Evolutionary conservation across 192 early-diverging fungal genomes (phyloP).

Genomic region (Coemansia sp.): DNA sequence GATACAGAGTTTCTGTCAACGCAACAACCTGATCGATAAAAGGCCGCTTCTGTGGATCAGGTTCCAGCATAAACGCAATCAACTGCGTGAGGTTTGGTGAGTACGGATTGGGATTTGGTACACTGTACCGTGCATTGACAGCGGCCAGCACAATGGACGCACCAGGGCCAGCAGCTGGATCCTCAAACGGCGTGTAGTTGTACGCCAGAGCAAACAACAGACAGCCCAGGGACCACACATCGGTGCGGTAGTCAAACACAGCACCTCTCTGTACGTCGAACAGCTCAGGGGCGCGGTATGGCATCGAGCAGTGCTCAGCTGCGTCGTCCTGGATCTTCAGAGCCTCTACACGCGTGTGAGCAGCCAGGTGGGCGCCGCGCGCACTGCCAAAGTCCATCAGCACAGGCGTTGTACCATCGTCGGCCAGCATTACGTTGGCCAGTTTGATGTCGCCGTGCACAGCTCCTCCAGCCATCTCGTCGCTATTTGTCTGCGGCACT

Average conservation of each 20-base stretch:
- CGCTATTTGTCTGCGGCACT: constrained; percentile 28
- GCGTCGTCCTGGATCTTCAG: constrained; percentile 71
- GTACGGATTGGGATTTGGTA: constrained; percentile 57
- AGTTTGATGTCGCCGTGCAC: constrained; percentile 79
- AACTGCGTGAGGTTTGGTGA: constrained; percentile 57
- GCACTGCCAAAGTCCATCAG: constrained; percentile 81
- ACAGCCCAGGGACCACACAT: constrained; percentile 79
- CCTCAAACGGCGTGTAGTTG: constrained; percentile 70
- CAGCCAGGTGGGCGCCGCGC: constrained; percentile 57
- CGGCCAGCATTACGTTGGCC: constrained; percentile 67
- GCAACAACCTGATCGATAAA: constrained; percentile 61
- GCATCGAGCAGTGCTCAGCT: constrained; percentile 68
- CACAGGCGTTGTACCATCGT: constrained; percentile 65
- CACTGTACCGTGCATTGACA: constrained; percentile 60
- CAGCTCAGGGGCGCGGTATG: constrained; percentile 76
- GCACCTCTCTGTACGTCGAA: constrained; percentile 72
- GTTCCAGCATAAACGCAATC: constrained; percentile 62
- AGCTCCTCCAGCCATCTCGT: neutral
- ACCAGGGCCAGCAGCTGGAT: constrained; percentile 63
- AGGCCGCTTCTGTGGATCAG: constrained; percentile 60
- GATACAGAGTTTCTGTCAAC: constrained; percentile 30
- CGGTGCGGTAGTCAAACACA: constrained; percentile 66
- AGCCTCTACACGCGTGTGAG: constrained; percentile 60
- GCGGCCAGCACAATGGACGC: constrained; percentile 73
- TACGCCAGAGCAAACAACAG: constrained; percentile 72